Base-by-base conservation (phyloP, 805 yeast species). In the Candida insectalens region DNA sequence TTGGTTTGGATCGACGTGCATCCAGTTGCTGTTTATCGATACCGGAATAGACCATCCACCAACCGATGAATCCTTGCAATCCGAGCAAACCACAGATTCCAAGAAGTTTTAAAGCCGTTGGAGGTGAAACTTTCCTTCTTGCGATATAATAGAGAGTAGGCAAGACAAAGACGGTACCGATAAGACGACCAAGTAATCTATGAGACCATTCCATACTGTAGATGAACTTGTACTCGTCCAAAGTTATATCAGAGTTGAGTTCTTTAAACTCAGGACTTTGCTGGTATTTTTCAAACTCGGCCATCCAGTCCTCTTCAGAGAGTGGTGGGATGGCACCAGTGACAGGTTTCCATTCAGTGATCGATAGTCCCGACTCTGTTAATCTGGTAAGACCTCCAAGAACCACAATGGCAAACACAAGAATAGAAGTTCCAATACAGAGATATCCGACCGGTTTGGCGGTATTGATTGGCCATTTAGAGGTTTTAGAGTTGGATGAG, bases 21-120 rank as follows among this genome's bases (percentile, higher is more conserved):
- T 69, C 71, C 31, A 92, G 63, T 50, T 80, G 80, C 29, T 78
- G 69, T 49, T 80, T 81, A 52, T 87, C 94, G 36, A 92, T 67
- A 20, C 98, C 98, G 7, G 96, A 84, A 49, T 83, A 77, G 34
- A 92, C 98, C 98, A 92, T 92, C 99, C 99, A 92, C 98, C 98
- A 92, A 21, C 98, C 98, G 44, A 92, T 80, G 34, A 79, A 82
- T 34, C 98, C 98, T 64, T 92, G 98, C 31, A 92, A 62, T 8
- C 95, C 99, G 37, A 92, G 67, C 33, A 92, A 61, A 0, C 69
- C 75, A 27, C 94, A 71, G 30, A 92, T 70, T 2, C 83, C 83
- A 15, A 83, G 57, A 12, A 92, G 63, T 44, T 84, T 69, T 36
- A 63, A 63, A 32, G 83, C 77, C 3, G 83, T 79, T 38, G 75